Base-by-base conservation (phyloP, 805 yeast genomes). In the Metschnikowia lunata region DNA sequence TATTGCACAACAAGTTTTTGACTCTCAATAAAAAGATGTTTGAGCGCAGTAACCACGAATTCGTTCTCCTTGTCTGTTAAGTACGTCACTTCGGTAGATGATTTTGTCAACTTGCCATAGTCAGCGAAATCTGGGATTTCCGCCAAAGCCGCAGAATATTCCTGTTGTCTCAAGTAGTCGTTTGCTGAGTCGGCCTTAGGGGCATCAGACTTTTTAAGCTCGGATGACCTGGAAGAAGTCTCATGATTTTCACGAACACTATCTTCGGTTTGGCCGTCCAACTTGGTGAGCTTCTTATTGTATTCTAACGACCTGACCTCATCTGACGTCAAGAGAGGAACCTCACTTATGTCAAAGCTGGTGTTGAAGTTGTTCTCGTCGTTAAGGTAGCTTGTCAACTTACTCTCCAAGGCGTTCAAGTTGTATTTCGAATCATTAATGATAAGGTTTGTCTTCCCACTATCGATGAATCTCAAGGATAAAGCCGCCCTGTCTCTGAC, bases 401-500 rank as follows among this genome's bases (percentile, higher is more conserved):
- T 84, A 51, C 75, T 77, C 66, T 93, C 99, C 60, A 93, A 80
- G 27, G 82, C 75, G 7, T 82, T 78, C 57, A 93, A 72, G 53
- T 90, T 88, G 63, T 80, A 88, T 48, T 77, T 78, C 48, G 79
- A 73, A 40, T 79, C 78, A 43, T 90, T 85, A 43, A 82, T 76
- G 50, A 90, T 76, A 54, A 84, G 79, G 40, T 59, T 58, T 45
- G 64, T 63, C 40, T 61, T 58, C 7, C 62, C 54, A 39, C 52
- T 58, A 15, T 59, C 57, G 49, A 87, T 76, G 49, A 89, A 79
- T 51, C 80, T 76, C 59, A 91, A 75, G 1, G 96, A 83, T 55
- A 91, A 72, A 2, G 95, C 85, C 8, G 99, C 97, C 63, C 99
- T 83, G 63, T 91, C 99, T 73, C 99, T 88, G 30, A 93, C 99